Base-by-base conservation (phyloP, 2,329 filamentous ascomycete genomes). In the Penicillium sp. region DNA sequence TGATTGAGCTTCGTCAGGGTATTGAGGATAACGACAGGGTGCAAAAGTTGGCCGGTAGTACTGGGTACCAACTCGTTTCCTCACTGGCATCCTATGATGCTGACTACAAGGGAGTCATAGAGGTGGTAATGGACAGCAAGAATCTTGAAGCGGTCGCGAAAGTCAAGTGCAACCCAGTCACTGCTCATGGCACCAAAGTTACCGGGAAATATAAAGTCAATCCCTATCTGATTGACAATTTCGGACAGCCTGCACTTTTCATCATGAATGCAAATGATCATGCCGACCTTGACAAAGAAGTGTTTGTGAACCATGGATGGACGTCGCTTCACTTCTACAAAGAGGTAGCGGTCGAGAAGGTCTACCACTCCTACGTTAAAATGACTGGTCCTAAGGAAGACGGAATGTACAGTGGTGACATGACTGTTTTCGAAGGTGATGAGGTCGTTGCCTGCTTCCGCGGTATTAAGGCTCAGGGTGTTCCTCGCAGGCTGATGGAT, bases 241-340 rank as follows among this genome's bases (percentile, higher is more conserved):
- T 73, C 1, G 69, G 65, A 14, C 74, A 77, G 43, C 27, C 76
- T 11, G 66, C 67, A 11, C 75, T 74, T 1, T 77, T 77, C 53
- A 64, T 75, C 22, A 67, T 74, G 59, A 77, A 77, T 56, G 70
- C 63, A 3, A 65, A 65, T 29, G 70, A 73, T 29, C 57, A 55
- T 16, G 6, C 14, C 6, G 33, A 37, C 33, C 14, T 37, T 11
- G 14, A n/a, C 14, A 37, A 37, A 6, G 33, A 37, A 6, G 14
- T n/a, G 1, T 37, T 37, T 16, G 14, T 37, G 13, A 37, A 37
- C 14, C 33, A 37, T 16, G 33, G 33, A 11, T 37, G 33, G 33
- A 14, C 13, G 1, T 37, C 14, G 1, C 6, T 37, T 6, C 33
- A n/a, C 13, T 16, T 14, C 33, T 37, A 6, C 14, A 14, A 37